Conservation (phyloP, 108 stramenopile genomes). For the Heterococcus sp. region DNA sequence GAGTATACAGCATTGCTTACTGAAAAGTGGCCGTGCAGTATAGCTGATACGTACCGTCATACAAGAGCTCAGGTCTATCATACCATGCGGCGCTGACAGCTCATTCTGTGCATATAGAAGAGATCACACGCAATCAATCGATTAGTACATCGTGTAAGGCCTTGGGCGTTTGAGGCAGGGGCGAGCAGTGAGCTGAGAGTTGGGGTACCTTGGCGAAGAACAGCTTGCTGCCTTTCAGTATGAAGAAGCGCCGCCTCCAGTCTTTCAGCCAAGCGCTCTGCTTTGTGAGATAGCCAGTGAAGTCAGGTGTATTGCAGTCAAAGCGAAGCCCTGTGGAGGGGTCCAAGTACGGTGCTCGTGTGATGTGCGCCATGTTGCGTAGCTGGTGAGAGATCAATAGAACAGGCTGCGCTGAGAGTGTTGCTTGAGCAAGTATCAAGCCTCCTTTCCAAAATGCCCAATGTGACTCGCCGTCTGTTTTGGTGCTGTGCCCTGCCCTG, state of each 20-base stretch:
- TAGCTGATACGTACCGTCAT: slow-evolving; percentile 73
- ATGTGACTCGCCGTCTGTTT: no score
- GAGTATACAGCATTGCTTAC: no score
- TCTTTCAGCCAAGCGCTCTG: slow-evolving; percentile 73
- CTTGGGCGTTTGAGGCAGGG: no score
- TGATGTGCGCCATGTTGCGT: neutral
- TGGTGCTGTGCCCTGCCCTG: no score
- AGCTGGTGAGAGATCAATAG: no score
- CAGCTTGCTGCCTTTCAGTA: slow-evolving; percentile 93
- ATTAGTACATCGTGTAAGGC: neutral
- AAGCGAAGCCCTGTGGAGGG: slow-evolving; percentile 25
- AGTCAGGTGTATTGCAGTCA: slow-evolving; percentile 38
- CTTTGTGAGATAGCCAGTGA: slow-evolving; percentile 56
- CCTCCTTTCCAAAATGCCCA: no score
- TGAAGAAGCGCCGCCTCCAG: slow-evolving; percentile 95
- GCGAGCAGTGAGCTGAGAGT: neutral
- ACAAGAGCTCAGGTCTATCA: slow-evolving; percentile 86
- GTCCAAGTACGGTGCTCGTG: slow-evolving; percentile 28
- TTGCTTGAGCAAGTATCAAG: no score
- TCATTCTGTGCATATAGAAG: slow-evolving; percentile 19
- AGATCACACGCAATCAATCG: no score
- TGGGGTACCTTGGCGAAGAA: slow-evolving; percentile 79
- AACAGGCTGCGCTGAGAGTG: no score
- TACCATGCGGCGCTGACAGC: slow-evolving; percentile 62
- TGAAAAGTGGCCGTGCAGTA: no score